Evolutionary conservation across 2,329 filamentous ascomycete species (phyloP).

Genomic region (Fusarium luffae): DNA sequence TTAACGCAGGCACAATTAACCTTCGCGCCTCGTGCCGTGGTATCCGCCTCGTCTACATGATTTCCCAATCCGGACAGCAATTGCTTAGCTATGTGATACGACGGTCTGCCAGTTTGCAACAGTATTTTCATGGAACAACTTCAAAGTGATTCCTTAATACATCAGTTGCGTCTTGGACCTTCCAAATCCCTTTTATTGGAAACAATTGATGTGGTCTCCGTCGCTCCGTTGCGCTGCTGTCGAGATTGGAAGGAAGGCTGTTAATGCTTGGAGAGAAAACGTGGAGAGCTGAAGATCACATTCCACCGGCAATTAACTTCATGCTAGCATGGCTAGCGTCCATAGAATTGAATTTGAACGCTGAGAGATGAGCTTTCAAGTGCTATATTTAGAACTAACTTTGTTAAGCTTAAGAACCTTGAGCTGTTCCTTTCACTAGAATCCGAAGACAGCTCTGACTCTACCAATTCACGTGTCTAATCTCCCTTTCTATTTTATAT

Average conservation of each 20-base stretch:
- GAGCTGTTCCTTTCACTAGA: not conserved
- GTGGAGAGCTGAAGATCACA: not conserved
- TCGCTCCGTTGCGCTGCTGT: not conserved
- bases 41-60: not conserved
- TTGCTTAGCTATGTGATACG: not conserved
- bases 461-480: not conserved
- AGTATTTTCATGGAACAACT: too few relatives aligned
- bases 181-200: accelerated
- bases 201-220: accelerated
- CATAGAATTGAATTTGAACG: not conserved
- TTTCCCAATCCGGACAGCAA: not conserved
- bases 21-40: not conserved
- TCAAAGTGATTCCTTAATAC: too few relatives aligned
- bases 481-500: accelerated
- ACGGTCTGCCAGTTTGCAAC: too few relatives aligned
- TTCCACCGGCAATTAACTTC: not conserved
- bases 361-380: not conserved
- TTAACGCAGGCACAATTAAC: not conserved
- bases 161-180: too few relatives aligned
- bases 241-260: not conserved
- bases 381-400: not conserved
- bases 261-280: not conserved
- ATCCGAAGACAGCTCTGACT: not conserved
- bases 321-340: not conserved
- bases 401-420: too few relatives aligned